phyloP scores from a whole-genome alignment of 78 protist genomes.

The Speleostelium caveatum region DNA sequence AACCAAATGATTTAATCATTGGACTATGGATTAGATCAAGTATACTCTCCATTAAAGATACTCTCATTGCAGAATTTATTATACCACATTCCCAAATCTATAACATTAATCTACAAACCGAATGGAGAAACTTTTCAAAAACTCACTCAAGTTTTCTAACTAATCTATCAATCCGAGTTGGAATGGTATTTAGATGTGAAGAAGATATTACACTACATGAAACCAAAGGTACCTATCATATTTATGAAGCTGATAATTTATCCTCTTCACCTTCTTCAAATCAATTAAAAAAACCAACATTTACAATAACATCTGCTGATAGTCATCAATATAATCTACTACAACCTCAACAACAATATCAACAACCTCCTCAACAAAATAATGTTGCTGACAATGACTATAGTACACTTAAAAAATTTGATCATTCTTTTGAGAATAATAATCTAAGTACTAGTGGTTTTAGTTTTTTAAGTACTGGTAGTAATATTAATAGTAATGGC shows the following conservation, averaged over 20 bases:
- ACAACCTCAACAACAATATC: background rate
- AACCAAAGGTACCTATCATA: background rate
- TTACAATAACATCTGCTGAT: background rate
- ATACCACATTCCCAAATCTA: background rate
- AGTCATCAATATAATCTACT: background rate
- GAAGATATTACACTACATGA: slow-evolving; percentile 26
- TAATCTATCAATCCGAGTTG: slow-evolving; percentile 24
- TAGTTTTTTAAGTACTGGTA: background rate
- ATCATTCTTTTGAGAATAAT: too few species aligned
- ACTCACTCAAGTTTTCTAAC: slow-evolving; percentile 17
- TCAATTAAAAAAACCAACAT: background rate
- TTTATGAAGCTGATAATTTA: background rate
- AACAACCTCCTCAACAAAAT: background rate
- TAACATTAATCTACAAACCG: background rate
- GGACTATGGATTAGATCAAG: slow-evolving; percentile 35
- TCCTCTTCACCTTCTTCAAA: background rate
- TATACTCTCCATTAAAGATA: slow-evolving; percentile 21
- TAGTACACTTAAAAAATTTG: background rate
- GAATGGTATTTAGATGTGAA: slow-evolving; percentile 28
- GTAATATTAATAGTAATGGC: background rate
- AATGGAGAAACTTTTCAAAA: slow-evolving; percentile 21
- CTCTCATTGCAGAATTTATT: slow-evolving; percentile 38
- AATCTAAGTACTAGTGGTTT: background rate
- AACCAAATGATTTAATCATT: slow-evolving; percentile 28
- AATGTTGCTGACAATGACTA: background rate